Evolutionary conservation across 441 rosid genomes (phyloP).

Genomic region (Raphanus hybrid): DNA sequence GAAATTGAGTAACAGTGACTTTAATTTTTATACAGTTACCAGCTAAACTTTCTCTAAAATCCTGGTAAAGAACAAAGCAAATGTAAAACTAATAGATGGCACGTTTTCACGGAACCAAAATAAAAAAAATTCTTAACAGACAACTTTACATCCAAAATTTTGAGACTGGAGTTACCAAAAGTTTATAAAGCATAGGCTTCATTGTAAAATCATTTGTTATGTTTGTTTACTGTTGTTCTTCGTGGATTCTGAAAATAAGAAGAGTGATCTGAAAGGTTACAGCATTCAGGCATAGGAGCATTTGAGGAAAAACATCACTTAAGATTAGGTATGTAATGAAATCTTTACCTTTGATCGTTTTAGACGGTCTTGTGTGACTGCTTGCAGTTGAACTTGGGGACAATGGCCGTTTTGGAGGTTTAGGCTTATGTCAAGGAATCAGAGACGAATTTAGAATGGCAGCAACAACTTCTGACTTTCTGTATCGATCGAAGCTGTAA

Average conservation of each 20-base stretch:
- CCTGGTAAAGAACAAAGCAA: neutral
- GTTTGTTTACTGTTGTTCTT: conserved; percentile 38
- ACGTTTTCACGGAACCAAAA: neutral
- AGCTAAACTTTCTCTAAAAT: neutral
- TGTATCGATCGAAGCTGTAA: conserved; percentile 4
- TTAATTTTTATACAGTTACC: neutral
- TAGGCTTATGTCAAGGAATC: conserved; percentile 69
- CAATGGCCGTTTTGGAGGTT: conserved; percentile 62
- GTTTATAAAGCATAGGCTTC: neutral
- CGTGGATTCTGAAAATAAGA: conserved; percentile 2
- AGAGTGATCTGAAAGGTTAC: conserved; percentile 6
- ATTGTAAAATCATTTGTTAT: conserved; percentile 2
- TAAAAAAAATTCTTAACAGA: neutral
- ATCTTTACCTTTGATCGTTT: conserved; percentile 67
- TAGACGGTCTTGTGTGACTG: conserved; percentile 59
- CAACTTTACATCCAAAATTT: conserved; percentile 34
- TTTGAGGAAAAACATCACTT: neutral
- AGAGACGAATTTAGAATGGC: conserved; percentile 86
- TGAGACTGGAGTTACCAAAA: conserved; percentile 15
- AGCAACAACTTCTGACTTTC: conserved; percentile 66
- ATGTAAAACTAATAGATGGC: neutral
- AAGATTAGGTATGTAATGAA: conserved; percentile 1
- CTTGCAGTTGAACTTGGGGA: conserved; percentile 48
- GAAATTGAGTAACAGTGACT: neutral
- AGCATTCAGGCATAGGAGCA: neutral